Evolutionary conservation across 2,329 filamentous ascomycete species (phyloP).

Genomic region (Exutisphaerella laricina): DNA sequence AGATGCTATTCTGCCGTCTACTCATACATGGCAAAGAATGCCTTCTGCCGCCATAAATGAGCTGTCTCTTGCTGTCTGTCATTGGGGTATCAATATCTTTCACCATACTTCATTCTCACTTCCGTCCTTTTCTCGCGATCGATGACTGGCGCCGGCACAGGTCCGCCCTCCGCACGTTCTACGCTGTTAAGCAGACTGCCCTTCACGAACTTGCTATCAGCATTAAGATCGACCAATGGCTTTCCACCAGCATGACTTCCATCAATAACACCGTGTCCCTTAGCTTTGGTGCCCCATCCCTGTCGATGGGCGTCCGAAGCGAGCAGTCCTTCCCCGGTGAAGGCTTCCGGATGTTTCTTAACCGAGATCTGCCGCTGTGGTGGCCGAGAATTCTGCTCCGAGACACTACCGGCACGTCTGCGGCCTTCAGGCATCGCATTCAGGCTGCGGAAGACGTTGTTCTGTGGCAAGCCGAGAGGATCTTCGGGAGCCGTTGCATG

Average conservation of each 20-base stretch:
- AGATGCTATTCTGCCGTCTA: not conserved
- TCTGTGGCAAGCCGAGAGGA: conserved; percentile 14
- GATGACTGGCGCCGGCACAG: conserved; percentile 34
- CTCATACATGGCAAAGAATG: not conserved
- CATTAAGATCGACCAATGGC: conserved; percentile 42
- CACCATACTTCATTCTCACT: conserved; percentile 6
- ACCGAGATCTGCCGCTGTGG: conserved; percentile 4
- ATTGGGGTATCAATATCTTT: conserved; percentile 10
- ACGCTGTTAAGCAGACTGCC: conserved; percentile 46
- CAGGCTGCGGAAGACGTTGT: conserved; percentile 13
- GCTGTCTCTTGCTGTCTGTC: not conserved
- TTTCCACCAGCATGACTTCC: conserved; percentile 39
- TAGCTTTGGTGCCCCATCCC: conserved; percentile 35
- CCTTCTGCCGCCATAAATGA: conserved; percentile 4
- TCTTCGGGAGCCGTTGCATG: conserved; percentile 15
- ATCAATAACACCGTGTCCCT: conserved; percentile 44
- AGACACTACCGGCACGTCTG: conserved; percentile 4
- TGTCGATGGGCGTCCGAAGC: conserved; percentile 33
- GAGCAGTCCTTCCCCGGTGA: conserved; percentile 43
- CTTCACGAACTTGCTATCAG: conserved; percentile 39
- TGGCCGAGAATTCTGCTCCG: conserved; percentile 1
- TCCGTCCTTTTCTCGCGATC: conserved; percentile 33
- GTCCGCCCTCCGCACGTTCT: conserved; percentile 29
- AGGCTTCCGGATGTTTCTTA: conserved; percentile 27
- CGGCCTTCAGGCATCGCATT: conserved; percentile 13